Percentiles rank a stretch among this genome's conserved stretches.
phyloP scores from a whole-genome alignment of 495 filamentous ascomycete species.

The Evernia prunastri region DNA sequence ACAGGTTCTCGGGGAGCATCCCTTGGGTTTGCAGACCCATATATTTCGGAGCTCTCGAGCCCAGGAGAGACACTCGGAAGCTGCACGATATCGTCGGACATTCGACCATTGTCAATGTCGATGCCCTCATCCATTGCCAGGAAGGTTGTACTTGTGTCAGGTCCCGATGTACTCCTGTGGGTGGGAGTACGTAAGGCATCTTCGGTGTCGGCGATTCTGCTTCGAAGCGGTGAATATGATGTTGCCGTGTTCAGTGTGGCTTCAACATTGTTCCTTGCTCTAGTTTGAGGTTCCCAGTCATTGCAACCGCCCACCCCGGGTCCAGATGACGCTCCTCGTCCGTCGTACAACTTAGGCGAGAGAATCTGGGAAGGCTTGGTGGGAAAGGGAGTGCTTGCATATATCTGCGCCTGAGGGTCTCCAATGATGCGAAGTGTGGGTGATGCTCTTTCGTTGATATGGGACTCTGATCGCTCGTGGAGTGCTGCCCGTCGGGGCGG shows the following conservation, averaged over 20 bases:
- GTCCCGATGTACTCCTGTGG: neutral
- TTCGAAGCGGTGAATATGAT: neutral
- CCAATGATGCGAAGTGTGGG: constrained; percentile 34
- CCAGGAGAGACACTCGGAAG: constrained; percentile 21
- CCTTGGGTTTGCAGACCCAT: constrained; percentile 9
- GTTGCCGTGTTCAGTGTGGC: neutral
- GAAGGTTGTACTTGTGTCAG: constrained; percentile 12
- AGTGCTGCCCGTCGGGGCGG: constrained; percentile 39
- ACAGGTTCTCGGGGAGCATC: constrained; percentile 18
- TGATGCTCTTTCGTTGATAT: constrained; percentile 38
- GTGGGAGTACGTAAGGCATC: constrained; percentile 2
- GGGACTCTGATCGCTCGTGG: constrained; percentile 48
- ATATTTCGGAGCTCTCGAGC: neutral
- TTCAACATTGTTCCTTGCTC: constrained; percentile 2
- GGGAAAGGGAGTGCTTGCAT: constrained; percentile 43
- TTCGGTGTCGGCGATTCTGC: neutral
- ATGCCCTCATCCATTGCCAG: constrained; percentile 10
- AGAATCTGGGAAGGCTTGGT: constrained; percentile 49
- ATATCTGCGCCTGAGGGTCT: constrained; percentile 37
- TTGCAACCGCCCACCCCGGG: constrained; percentile 13
- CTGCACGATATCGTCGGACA: constrained; percentile 23
- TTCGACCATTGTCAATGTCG: neutral
- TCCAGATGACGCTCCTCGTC: constrained; percentile 12
- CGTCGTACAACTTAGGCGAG: constrained; percentile 32
- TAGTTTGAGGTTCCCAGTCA: constrained; percentile 2